These are phyloP conservation scores for Colletotrichum sansevieriae DNA, from an alignment of 2,329 filamentous ascomycete genomes.

Conservation along the genomic window DNA sequence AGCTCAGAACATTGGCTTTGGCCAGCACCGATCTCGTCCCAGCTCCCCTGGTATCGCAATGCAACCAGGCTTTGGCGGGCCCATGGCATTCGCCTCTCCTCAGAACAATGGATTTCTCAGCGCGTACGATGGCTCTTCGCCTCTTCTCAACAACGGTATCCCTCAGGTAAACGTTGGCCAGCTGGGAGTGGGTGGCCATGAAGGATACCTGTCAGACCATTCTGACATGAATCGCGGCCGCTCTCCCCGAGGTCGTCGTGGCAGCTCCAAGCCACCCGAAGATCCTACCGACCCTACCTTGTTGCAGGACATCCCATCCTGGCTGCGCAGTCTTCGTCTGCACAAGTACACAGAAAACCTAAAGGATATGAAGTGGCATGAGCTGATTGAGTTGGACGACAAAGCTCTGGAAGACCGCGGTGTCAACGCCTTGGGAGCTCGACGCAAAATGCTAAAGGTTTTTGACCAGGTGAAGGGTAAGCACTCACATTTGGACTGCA, in stretches of 20 bases:
- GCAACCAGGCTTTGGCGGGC: constrained; percentile 71
- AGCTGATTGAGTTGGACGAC: constrained; percentile 91
- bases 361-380: constrained; percentile 97
- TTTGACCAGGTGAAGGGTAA: constrained; percentile 93
- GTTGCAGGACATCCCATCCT: constrained; percentile 94
- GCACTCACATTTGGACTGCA: constrained; percentile 39
- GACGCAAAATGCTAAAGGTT: constrained; percentile 99
- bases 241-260: constrained; percentile 90
- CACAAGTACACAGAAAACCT: constrained; percentile 99
- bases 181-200: constrained; percentile 77
- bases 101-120: constrained; percentile 95
- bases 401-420: constrained; percentile 92
- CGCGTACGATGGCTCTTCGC: constrained; percentile 83
- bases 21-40: constrained; percentile 83
- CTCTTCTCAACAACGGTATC: constrained; percentile 79
- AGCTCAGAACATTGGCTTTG: constrained; percentile 71
- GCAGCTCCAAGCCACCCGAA: constrained; percentile 97
- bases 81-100: constrained; percentile 83
- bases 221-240: constrained; percentile 91
- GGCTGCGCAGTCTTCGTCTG: constrained; percentile 92
- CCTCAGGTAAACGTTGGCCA: constrained; percentile 78
- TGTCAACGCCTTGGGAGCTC: constrained; percentile 93
- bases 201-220: constrained; percentile 94
- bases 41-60: constrained; percentile 90
- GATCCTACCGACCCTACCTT: constrained; percentile 93